Percentiles rank a stretch among this genome's conserved stretches.
These are phyloP conservation scores for Pisolithus thermaeus DNA, from an alignment of 1,284 basidiomycete species.

Conservation along the genomic window DNA sequence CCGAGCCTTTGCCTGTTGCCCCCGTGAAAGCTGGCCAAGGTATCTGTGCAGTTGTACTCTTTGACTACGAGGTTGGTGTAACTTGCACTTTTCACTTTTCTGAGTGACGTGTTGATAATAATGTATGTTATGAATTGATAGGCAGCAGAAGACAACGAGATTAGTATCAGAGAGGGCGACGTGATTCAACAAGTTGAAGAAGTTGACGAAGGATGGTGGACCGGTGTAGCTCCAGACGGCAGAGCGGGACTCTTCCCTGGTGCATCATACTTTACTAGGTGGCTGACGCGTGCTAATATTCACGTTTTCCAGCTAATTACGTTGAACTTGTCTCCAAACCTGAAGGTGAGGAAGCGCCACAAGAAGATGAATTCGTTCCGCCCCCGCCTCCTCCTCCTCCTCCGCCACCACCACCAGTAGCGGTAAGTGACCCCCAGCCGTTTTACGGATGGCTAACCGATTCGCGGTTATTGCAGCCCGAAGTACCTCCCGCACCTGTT, in stretches of 20 bases:
- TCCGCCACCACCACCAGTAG: slow-evolving; percentile 43
- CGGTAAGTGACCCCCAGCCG: slow-evolving; percentile 25
- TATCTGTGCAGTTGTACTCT: slow-evolving; percentile 60
- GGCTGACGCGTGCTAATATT: neutral
- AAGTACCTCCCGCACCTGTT: slow-evolving; percentile 38
- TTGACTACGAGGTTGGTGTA: slow-evolving; percentile 64
- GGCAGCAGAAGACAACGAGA: slow-evolving; percentile 82
- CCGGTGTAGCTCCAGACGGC: slow-evolving; percentile 60
- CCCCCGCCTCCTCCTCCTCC: slow-evolving; percentile 38
- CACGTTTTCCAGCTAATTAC: slow-evolving; percentile 59
- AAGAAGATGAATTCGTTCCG: slow-evolving; percentile 30
- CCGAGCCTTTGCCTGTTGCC: slow-evolving; percentile 8
- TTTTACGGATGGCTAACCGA: neutral
- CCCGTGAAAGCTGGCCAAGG: slow-evolving; percentile 40
- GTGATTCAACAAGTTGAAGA: slow-evolving; percentile 78
- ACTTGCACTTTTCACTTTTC: neutral
- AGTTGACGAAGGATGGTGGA: slow-evolving; percentile 86
- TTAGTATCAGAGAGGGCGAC: slow-evolving; percentile 76
- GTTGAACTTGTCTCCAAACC: slow-evolving; percentile 62
- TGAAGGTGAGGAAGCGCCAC: slow-evolving; percentile 33
- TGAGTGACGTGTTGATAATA: neutral
- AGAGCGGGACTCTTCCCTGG: slow-evolving; percentile 74
- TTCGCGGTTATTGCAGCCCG: slow-evolving; percentile 32
- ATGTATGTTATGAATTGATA: too few relatives aligned
- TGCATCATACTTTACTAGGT: slow-evolving; percentile 27